A percentile compares a stretch with the other conserved stretches of the same genome.
phyloP scores from a whole-genome alignment of 331 rosid species.

The Dryas integrifolia region DNA sequence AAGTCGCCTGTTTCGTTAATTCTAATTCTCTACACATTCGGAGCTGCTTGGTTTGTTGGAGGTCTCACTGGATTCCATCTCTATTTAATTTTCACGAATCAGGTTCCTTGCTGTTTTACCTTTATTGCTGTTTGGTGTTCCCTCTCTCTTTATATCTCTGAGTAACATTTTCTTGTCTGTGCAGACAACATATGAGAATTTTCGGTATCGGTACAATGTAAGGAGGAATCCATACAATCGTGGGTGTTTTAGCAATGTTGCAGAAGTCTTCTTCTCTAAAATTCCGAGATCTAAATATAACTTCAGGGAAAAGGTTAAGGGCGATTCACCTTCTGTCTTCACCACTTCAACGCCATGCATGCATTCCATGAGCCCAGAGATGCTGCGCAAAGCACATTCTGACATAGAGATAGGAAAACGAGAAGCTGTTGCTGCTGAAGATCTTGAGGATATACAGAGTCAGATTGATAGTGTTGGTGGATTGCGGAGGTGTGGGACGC shows the following conservation, averaged over 20 bases:
- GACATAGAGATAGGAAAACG: slow-evolving; percentile 40
- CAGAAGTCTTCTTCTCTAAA: slow-evolving; percentile 30
- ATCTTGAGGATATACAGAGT: slow-evolving; percentile 43
- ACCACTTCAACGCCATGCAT: slow-evolving; percentile 8
- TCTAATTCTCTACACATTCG: slow-evolving; percentile 36
- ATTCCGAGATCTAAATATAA: slow-evolving; percentile 33
- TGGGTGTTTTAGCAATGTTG: slow-evolving; percentile 34
- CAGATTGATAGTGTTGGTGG: slow-evolving; percentile 41
- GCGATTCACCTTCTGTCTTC: slow-evolving; percentile 20
- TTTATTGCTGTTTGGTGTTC: neutral
- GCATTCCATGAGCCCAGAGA: slow-evolving; percentile 30
- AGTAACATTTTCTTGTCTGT: neutral
- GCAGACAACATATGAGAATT: slow-evolving; percentile 49
- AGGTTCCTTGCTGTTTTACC: slow-evolving; percentile 24
- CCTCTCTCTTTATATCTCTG: neutral
- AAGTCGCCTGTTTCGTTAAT: slow-evolving; percentile 42
- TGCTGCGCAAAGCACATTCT: slow-evolving; percentile 31
- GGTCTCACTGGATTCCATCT: slow-evolving; percentile 48
- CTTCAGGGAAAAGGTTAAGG: slow-evolving; percentile 36
- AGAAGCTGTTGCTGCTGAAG: slow-evolving; percentile 41
- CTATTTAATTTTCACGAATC: slow-evolving; percentile 42
- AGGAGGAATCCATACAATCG: slow-evolving; percentile 41
- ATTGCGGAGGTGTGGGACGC: slow-evolving; percentile 37
- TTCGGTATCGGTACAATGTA: slow-evolving; percentile 30
- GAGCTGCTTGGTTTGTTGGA: slow-evolving; percentile 49